phyloP scores from a whole-genome alignment of 208 protist species.

The Leishmania tropica region DNA sequence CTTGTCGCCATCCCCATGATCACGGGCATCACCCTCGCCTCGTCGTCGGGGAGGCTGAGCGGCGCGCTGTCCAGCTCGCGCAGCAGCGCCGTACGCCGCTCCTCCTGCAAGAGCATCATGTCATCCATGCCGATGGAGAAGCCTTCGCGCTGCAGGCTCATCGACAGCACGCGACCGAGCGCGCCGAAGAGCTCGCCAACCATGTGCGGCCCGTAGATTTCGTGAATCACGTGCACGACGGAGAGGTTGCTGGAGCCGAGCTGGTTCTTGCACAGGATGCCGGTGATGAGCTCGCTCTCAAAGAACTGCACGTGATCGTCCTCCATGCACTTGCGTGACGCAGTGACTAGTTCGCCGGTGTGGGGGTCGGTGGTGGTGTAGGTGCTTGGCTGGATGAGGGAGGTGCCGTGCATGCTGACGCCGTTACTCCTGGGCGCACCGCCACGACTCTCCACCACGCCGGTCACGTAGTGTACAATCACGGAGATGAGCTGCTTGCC shows the following conservation, averaged over 20 bases:
- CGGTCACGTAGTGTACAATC: constrained; percentile 84
- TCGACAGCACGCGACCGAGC: constrained; percentile 96
- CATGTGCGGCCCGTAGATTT: constrained; percentile 96
- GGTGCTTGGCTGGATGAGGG: constrained; percentile 81
- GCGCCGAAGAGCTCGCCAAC: constrained; percentile 95
- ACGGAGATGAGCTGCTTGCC: constrained; percentile 98
- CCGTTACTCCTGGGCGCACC: constrained; percentile 35
- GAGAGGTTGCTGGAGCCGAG: constrained; percentile 85
- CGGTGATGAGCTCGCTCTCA: constrained; percentile 95
- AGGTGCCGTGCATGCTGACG: constrained; percentile 86
- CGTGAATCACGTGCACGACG: constrained; percentile 96
- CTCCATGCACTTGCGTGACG: constrained; percentile 51
- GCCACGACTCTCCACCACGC: constrained; percentile 34
- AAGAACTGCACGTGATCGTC: constrained; percentile 90
- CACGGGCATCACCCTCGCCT: constrained; percentile 73
- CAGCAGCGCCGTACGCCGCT: constrained; percentile 68
- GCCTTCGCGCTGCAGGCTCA: constrained; percentile 95
- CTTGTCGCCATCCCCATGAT: constrained; percentile 82
- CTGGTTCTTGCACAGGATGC: constrained; percentile 98
- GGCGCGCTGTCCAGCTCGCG: constrained; percentile 81
- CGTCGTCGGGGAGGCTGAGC: constrained; percentile 72
- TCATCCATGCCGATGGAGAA: constrained; percentile 99
- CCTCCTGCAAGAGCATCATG: constrained; percentile 91
- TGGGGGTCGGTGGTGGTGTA: constrained; percentile 64
- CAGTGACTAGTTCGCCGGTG: constrained; percentile 45